Evolutionary conservation across 768 basidiomycete species (phyloP), one percentile per base, ranked within the genome.

Genomic region (Kwoniella dejecticola): DNA sequence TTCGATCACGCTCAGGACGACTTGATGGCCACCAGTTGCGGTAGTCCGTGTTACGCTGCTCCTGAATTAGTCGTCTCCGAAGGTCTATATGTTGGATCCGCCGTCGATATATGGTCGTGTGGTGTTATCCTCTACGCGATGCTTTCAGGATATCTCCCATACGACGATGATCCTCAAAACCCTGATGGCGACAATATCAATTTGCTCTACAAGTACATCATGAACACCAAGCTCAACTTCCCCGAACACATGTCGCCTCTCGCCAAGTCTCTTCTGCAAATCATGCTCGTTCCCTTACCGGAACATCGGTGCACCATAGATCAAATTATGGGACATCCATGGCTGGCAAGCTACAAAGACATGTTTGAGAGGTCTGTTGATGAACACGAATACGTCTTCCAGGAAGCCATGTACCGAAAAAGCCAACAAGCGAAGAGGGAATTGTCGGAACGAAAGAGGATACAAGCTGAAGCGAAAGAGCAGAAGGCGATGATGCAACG

Each of bases 161-260:
- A 97, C 79, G 96, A 98, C 80, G 96, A 98, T 79, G 96, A 99
- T 79, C 96, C 96, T 1, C 89, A 88, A 27, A 99, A 98, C 77
- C 96, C 96, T 3, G 96, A 98, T 57, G 96, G 96, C 60, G 95
- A 99, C 82, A 98, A 99, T 81, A 99, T 98, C 82, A 98, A 98
- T 75, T 85, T 98, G 4, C 81, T 99, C 47, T 98, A 99, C 86
- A 91, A 90, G 77, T 98, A 99, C 81, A 99, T 99, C 80, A 89
- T 98, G 80, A 93, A 88, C 82, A 99, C 96, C 1, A 89, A 90
- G 10, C 86, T 98, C 62, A 89, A 91, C 23, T 97, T 98, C 83
- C 95, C 94, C n/a, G 91, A 95, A 46, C 95, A 95, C 79, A 86
- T 97, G 70, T 90, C 91, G 4, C 75, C 83, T 8, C 86, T 88